Base-by-base conservation (phyloP, 768 basidiomycete genomes). In the Boletellus sp. region DNA sequence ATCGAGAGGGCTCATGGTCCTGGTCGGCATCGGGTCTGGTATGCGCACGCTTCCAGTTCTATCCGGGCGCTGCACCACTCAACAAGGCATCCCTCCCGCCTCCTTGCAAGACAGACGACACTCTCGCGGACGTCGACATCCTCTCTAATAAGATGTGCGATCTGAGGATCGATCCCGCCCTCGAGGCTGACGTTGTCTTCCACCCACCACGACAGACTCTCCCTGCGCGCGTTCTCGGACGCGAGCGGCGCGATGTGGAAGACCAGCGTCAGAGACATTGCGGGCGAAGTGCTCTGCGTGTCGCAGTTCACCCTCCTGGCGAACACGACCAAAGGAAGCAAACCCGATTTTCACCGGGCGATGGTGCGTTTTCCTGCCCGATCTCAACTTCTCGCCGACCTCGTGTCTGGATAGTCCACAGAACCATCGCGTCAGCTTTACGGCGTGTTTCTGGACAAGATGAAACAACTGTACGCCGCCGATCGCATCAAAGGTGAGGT, bases 271-370 rank as follows among this genome's bases (percentile, higher is more conserved):
- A 88, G 84, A 68, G 94, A 97, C 55, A 80, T 96, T 20, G 79
- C 81, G 20, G 94, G 93, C 38, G 93, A 95, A 45, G 78, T 99
- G 12, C 79, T 98, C 4, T 97, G 94, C 59, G 92, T 94, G 15
- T 94, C 94, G 1, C 95, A 98, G 59, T 95, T 96, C 66, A 94
- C 94, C 2, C 76, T 99, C 23, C 68, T 94, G 63, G 89, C 93
- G 20, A 86, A 87, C 51, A 92, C 91, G 16, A 74, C 77, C 45
- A 96, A 96, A 67, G 92, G 92, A 23, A 88, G 76, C 64, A 92
- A 94, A 62, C 89, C 89, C 13, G 93, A 96, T 67, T 97, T 97
- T 59, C 94, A 94, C 69, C 79, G 79, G 17, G 89, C 94, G 6
- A 96, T 96, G 93, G 93, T 92, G 48, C 17, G 79, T 60, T 42